Evolutionary conservation across 2,329 filamentous ascomycete genomes (phyloP).

Genomic region (Monilinia fructigena): DNA sequence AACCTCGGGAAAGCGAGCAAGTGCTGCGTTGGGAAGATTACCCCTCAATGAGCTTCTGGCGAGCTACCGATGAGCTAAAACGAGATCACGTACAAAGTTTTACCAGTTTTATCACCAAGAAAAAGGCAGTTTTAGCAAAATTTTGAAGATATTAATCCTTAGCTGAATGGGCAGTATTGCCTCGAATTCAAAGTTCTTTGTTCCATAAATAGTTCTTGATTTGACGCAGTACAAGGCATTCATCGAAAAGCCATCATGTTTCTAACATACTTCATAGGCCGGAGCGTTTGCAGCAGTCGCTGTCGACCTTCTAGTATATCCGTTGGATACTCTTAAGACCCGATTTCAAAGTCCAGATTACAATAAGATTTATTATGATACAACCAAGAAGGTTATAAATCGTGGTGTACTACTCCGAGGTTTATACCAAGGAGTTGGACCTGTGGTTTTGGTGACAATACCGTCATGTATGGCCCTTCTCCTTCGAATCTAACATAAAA

Average conservation of each 20-base stretch:
- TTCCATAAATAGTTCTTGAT: not conserved
- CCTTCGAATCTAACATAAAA: not conserved
- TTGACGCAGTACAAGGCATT: not conserved
- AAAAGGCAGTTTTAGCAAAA: not conserved
- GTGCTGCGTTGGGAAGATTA: not conserved
- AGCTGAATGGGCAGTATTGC: not conserved
- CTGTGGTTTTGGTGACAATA: conserved; percentile 78
- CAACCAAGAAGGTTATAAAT: conserved; percentile 53
- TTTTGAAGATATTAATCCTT: not conserved
- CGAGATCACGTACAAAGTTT: not conserved
- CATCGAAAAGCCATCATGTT: not conserved
- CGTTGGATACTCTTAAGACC: conserved; percentile 87
- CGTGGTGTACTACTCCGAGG: conserved; percentile 63
- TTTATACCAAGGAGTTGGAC: conserved; percentile 77
- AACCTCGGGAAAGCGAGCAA: not conserved
- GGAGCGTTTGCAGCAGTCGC: conserved; percentile 83
- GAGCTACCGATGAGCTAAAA: not conserved
- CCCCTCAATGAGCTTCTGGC: not conserved
- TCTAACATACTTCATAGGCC: conserved; percentile 52
- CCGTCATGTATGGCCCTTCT: conserved; percentile 62
- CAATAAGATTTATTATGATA: conserved; percentile 61
- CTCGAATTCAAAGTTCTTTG: not conserved
- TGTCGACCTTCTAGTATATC: conserved; percentile 74
- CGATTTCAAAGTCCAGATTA: conserved; percentile 79
- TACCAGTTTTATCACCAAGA: no score